Evolutionary conservation across 1,284 basidiomycete genomes (phyloP).

Genomic region (Porogramme epimiltina): DNA sequence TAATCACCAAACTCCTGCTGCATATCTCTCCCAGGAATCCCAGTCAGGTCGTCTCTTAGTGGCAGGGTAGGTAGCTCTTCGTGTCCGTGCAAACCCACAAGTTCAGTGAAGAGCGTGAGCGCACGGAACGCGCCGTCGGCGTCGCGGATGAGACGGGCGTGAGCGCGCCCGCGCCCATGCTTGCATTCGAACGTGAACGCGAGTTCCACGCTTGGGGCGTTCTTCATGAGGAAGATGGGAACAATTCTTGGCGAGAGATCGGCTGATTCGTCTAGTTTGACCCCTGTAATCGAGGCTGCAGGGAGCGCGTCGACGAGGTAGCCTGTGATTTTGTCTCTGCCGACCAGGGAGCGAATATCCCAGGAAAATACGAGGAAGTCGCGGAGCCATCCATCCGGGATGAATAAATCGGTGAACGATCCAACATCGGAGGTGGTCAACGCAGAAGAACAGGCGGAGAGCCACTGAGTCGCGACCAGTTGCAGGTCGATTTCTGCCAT

Average conservation of each 20-base stretch:
- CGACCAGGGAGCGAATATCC: conserved; percentile 61
- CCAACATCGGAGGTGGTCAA: conserved; percentile 25
- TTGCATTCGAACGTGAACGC: conserved; percentile 46
- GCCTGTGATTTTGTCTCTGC: conserved; percentile 38
- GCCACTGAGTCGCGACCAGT: conserved; percentile 45
- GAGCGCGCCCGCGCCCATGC: conserved; percentile 39
- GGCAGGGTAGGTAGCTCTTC: conserved; percentile 27
- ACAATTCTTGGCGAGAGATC: conserved; percentile 30
- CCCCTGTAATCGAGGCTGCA: conserved; percentile 25
- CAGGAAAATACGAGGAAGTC: conserved; percentile 61
- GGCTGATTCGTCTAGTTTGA: conserved; percentile 32
- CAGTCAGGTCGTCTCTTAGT: conserved; percentile 16
- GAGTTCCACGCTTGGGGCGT: conserved; percentile 18
- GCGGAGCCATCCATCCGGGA: conserved; percentile 51
- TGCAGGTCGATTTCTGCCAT: too few relatives aligned
- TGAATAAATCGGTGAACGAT: conserved; percentile 38
- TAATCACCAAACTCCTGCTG: conserved; percentile 18
- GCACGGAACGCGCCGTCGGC: conserved; percentile 20
- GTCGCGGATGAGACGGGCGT: conserved; percentile 34
- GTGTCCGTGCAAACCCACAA: conserved; percentile 33
- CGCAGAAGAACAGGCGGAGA: conserved; percentile 40
- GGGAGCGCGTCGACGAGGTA: conserved; percentile 42
- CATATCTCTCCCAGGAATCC: conserved; percentile 12
- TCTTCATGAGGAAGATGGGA: conserved; percentile 14
- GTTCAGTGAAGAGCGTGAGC: conserved; percentile 29